Percentiles rank a stretch among this genome's conserved stretches.
Evolutionary conservation across 202 grass and related monocot species (phyloP).

Genomic region (Carex arenaria): DNA sequence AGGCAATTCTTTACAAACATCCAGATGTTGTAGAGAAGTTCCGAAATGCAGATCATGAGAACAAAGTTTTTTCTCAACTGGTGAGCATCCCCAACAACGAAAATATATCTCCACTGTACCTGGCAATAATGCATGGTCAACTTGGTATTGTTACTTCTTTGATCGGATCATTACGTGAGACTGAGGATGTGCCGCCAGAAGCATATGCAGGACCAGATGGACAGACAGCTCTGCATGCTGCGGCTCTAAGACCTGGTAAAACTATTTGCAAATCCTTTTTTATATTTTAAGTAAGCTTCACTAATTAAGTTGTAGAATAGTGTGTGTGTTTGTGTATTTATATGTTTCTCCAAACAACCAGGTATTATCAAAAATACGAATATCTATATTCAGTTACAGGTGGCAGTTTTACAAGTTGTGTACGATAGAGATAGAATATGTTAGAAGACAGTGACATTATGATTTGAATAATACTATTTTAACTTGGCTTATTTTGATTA

Average conservation of each 20-base stretch:
- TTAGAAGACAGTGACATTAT: too few species aligned
- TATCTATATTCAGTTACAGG: too few species aligned
- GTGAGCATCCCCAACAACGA: background rate
- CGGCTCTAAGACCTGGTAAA: background rate
- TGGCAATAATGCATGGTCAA: background rate
- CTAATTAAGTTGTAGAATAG: too few species aligned
- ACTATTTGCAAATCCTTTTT: background rate
- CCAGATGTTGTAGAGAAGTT: background rate
- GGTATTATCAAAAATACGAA: too few species aligned
- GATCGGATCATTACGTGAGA: background rate
- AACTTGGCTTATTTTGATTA: too few species aligned
- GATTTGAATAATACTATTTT: too few species aligned
- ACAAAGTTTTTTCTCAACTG: background rate
- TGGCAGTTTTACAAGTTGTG: too few species aligned
- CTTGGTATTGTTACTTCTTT: background rate
- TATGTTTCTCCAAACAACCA: too few species aligned
- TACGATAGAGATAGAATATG: too few species aligned
- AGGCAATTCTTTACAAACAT: background rate
- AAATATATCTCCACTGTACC: conserved; percentile 6
- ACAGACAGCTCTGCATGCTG: background rate
- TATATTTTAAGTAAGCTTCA: background rate
- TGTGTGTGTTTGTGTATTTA: too few species aligned
- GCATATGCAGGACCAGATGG: background rate
- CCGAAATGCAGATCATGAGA: background rate
- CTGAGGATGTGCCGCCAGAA: background rate